A percentile compares a stretch with the other conserved stretches of the same genome.
phyloP scores from a whole-genome alignment of 495 filamentous ascomycete genomes.

The Tuber calosporum region DNA sequence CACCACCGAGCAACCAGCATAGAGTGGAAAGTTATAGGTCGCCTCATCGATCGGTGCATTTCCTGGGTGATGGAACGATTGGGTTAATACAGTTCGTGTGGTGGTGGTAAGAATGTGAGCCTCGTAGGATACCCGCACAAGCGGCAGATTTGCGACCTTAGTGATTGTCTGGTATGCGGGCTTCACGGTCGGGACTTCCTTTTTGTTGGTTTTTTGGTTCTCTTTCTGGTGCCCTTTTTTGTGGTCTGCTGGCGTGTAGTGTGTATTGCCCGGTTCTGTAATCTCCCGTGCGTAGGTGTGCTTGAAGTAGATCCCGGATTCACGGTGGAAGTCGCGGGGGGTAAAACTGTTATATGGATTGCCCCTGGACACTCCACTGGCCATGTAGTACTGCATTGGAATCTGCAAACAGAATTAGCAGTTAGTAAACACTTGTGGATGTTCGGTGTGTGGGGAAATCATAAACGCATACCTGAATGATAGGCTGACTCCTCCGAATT shows the following conservation, averaged over 20 bases:
- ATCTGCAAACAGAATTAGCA: too few relatives aligned
- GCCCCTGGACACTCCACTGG: not conserved
- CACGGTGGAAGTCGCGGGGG: not conserved
- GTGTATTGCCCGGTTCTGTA: not conserved
- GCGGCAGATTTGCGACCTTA: conserved; percentile 42
- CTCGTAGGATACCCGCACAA: too few relatives aligned
- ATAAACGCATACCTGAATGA: not conserved
- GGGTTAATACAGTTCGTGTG: too few relatives aligned
- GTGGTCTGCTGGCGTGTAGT: not conserved
- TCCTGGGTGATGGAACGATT: too few relatives aligned
- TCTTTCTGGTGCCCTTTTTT: not conserved
- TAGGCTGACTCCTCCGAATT: not conserved
- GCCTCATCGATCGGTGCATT: conserved; percentile 47
- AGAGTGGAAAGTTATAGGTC: too few relatives aligned
- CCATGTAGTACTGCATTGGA: not conserved
- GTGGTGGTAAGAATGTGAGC: too few relatives aligned
- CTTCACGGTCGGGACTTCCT: not conserved
- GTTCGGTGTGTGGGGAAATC: not conserved
- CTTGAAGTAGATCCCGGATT: not conserved
- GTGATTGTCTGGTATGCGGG: not conserved
- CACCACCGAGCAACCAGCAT: too few relatives aligned
- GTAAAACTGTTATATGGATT: not conserved
- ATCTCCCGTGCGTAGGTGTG: not conserved
- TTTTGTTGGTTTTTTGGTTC: not conserved
- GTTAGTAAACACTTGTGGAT: not conserved